phyloP scores from a whole-genome alignment of 495 filamentous ascomycete genomes.

The Staphylotrichum longicolle region DNA sequence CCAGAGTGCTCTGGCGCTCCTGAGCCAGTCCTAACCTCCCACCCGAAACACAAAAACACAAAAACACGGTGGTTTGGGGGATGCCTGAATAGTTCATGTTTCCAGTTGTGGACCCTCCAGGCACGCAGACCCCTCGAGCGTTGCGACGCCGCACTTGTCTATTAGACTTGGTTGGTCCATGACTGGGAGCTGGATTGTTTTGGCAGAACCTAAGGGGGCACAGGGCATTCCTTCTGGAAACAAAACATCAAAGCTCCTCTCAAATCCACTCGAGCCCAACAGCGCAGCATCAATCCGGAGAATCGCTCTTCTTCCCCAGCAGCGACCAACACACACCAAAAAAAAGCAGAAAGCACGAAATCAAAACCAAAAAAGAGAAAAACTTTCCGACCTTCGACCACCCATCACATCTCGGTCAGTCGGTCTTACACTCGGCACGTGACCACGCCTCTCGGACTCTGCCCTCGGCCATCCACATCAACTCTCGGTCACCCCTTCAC shows the following conservation, averaged over 20 bases:
- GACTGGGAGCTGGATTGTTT: neutral
- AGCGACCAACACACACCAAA: slow-evolving; percentile 2
- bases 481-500: slow-evolving; percentile 10
- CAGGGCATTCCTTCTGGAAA: too few species aligned
- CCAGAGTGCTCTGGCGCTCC: slow-evolving; percentile 69
- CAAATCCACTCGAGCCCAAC: slow-evolving; percentile 7
- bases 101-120: neutral
- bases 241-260: neutral
- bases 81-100: neutral
- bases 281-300: neutral
- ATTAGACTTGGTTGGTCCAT: too few species aligned
- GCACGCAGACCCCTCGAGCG: too few species aligned
- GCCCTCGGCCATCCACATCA: neutral
- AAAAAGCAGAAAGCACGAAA: neutral
- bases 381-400: neutral
- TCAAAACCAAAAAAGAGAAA: neutral
- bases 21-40: slow-evolving; percentile 42
- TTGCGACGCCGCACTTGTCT: too few species aligned
- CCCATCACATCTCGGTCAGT: neutral
- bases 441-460: slow-evolving; percentile 9
- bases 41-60: neutral
- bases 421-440: slow-evolving; percentile 20
- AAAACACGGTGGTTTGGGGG: slow-evolving; percentile 1
- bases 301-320: slow-evolving; percentile 1
- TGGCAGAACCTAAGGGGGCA: too few species aligned